Conservation (phyloP, 2,329 filamentous ascomycete species). For the Drechmeria coniospora region DNA sequence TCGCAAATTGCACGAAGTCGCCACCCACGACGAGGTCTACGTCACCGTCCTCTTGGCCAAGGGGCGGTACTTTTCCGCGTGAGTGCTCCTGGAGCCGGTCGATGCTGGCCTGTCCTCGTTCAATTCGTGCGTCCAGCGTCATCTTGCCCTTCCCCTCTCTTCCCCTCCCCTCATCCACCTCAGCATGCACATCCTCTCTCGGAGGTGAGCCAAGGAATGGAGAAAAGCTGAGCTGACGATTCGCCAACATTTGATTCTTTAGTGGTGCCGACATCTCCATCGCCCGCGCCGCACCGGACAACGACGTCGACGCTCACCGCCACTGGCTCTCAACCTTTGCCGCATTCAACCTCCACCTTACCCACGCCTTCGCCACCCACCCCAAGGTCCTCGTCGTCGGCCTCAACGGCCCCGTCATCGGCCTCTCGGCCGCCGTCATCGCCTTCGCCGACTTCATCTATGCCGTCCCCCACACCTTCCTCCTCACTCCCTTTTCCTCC, state of each 20-base stretch:
- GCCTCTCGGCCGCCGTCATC: slow-evolving; percentile 70
- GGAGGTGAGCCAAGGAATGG: no score
- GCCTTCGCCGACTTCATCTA: slow-evolving; percentile 89
- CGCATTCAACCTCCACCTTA: slow-evolving; percentile 76
- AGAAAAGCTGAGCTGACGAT: neutral
- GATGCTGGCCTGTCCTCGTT: no score
- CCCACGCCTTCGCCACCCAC: slow-evolving; percentile 81
- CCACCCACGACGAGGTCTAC: slow-evolving; percentile 61
- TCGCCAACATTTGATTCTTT: slow-evolving; percentile 2
- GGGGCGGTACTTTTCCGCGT: slow-evolving; percentile 84
- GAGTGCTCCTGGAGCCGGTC: no score
- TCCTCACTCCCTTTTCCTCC: slow-evolving; percentile 83
- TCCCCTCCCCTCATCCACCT: neutral
- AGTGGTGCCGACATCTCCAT: slow-evolving; percentile 69
- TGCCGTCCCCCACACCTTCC: slow-evolving; percentile 61
- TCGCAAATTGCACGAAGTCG: slow-evolving; percentile 60
- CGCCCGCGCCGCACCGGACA: slow-evolving; percentile 24
- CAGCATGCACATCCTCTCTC: neutral
- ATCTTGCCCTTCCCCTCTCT: neutral
- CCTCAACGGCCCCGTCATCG: slow-evolving; percentile 82
- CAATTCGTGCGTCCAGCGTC: neutral
- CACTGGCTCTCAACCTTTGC: slow-evolving; percentile 59
- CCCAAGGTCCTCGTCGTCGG: slow-evolving; percentile 85
- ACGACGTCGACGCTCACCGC: slow-evolving; percentile 22
- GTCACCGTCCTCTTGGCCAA: slow-evolving; percentile 75